These are phyloP conservation scores for Sporothrix variecibatus DNA, from an alignment of 2,329 filamentous ascomycete species.

Conservation along the genomic window DNA sequence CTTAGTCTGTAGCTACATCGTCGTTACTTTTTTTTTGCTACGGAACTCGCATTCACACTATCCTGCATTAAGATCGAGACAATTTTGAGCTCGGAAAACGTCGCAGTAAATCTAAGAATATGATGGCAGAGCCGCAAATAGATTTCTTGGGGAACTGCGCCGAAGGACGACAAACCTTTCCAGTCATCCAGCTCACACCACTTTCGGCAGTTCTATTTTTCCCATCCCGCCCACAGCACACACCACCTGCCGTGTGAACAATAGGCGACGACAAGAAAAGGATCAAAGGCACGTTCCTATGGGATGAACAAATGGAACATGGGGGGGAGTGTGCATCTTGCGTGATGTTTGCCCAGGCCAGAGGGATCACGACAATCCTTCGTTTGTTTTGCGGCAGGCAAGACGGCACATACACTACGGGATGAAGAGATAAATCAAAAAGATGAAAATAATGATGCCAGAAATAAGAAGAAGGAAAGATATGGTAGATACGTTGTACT, in stretches of 20 bases:
- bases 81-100: neutral
- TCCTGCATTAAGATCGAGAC: neutral
- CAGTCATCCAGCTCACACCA: neutral
- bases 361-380: neutral
- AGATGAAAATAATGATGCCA: neutral
- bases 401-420: neutral
- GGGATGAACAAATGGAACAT: no score
- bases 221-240: neutral
- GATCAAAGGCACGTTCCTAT: no score
- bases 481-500: neutral
- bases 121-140: neutral
- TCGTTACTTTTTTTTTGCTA: neutral
- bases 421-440: neutral
- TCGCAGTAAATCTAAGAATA: neutral
- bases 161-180: neutral
- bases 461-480: neutral
- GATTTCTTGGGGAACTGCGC: neutral
- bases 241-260: no score
- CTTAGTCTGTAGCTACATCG: neutral
- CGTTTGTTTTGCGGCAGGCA: neutral
- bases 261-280: no score
- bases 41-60: neutral
- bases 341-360: neutral
- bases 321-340: no score
- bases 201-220: neutral